A percentile compares a stretch with the other conserved stretches of the same genome.
These are phyloP conservation scores for Pichia sp. DNA, from an alignment of 1,139 yeast species.

Conservation along the genomic window DNA sequence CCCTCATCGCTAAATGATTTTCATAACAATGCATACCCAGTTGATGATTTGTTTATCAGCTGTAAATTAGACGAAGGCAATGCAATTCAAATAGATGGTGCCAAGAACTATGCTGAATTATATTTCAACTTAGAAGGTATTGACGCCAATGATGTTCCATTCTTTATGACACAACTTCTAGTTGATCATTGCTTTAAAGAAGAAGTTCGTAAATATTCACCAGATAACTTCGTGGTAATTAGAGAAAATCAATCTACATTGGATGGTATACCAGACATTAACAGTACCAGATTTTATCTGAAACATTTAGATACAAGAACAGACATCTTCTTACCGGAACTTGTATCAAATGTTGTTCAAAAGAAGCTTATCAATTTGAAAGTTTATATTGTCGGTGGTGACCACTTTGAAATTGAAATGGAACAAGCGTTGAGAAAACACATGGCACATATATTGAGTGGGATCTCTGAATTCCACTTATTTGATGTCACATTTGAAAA, in stretches of 20 bases:
- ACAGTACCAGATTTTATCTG: neutral
- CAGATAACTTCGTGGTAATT: conserved; percentile 18
- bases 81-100: conserved; percentile 40
- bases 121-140: conserved; percentile 48
- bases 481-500: conserved; percentile 53
- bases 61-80: conserved; percentile 35
- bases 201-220: conserved; percentile 38
- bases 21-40: conserved; percentile 9
- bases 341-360: neutral
- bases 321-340: neutral
- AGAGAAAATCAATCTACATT: neutral
- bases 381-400: conserved; percentile 54
- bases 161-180: conserved; percentile 55
- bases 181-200: conserved; percentile 51
- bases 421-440: conserved; percentile 41
- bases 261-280: neutral
- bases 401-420: conserved; percentile 57
- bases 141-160: conserved; percentile 60
- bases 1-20: conserved; percentile 12
- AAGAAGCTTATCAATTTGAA: conserved; percentile 44
- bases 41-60: conserved; percentile 32
- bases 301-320: conserved; percentile 16
- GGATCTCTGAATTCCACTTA: conserved; percentile 51
- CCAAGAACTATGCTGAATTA: conserved; percentile 44
- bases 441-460: conserved; percentile 43